phyloP scores from a whole-genome alignment of 176 grass and related monocot genomes.

The Avena insularis region DNA sequence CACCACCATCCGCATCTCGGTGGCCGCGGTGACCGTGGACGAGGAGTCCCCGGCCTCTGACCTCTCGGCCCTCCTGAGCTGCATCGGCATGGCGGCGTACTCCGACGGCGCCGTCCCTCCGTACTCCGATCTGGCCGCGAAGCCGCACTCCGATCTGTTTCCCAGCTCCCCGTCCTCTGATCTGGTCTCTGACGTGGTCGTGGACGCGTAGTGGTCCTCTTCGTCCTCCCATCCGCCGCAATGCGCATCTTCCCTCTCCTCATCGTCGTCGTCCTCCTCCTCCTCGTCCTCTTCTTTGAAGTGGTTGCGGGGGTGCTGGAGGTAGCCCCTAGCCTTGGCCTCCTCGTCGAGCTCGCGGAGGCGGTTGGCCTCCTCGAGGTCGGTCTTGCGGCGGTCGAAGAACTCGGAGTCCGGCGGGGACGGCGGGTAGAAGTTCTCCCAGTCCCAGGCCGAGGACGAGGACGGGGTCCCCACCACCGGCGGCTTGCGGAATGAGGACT shows the following conservation, averaged over 20 bases:
- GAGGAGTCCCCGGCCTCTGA: conserved; percentile 58
- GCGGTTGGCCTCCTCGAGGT: conserved; percentile 72
- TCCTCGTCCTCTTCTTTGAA: conserved; percentile 70
- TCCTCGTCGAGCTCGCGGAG: conserved; percentile 66
- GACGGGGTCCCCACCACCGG: conserved; percentile 67
- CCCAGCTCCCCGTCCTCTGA: conserved; percentile 65
- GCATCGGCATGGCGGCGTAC: conserved; percentile 47
- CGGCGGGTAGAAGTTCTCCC: conserved; percentile 94
- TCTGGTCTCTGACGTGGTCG: conserved; percentile 64
- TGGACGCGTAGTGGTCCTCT: conserved; percentile 68
- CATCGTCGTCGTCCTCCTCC: conserved; percentile 45
- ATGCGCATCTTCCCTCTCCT: conserved; percentile 47
- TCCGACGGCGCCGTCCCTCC: conserved; percentile 51
- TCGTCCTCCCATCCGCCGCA: conserved; percentile 66
- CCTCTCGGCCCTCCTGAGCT: conserved; percentile 50
- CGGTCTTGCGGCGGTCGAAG: conserved; percentile 78
- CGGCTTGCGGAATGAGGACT: conserved; percentile 54
- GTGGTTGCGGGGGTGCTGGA: conserved; percentile 39
- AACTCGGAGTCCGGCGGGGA: conserved; percentile 96
- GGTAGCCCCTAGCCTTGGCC: conserved; percentile 47
- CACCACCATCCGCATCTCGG: conserved; percentile 73
- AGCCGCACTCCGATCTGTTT: conserved; percentile 70
- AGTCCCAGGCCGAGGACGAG: conserved; percentile 94
- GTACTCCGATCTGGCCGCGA: conserved; percentile 77
- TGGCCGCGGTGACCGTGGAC: conserved; percentile 45